Evolutionary conservation across 2,329 filamentous ascomycete species (phyloP), one percentile per base, ranked within the genome.

Genomic region (Plenodomus lindquistii): DNA sequence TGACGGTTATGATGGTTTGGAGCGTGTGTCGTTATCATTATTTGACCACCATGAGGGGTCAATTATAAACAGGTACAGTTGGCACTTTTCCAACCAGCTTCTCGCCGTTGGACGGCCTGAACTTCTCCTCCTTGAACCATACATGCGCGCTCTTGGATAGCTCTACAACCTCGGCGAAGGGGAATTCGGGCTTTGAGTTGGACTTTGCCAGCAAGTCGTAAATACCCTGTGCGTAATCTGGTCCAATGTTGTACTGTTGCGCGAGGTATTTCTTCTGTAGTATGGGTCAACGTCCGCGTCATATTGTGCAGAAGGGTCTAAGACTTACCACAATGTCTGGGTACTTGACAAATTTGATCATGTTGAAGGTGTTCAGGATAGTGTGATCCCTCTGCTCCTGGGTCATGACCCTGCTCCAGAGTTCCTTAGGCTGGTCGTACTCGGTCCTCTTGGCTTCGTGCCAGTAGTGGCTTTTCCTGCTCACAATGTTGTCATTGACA

Each of bases 401-500:
- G 42, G 59, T 72, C 78, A 83, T 81, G 46, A 80, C 79, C 10
- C 71, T 63, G 17, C 53, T 60, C 71, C 79, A 82, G 10, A 82
- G 73, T 50, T 77, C 75, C 3, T 70, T 73, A 2, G 78, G 73
- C 59, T 83, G 80, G 19, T 76, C 75, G 59, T 82, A 82, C 40
- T 82, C 79, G 52, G 66, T 77, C 56, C 71, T 71, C 63, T 79
- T 78, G 17, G 78, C 80, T 59, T 82, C 79, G 55, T 82, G 79
- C 71, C 74, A 81, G 66, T 77, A 81, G 58, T 82, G 78, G 54
- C 75, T 77, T 69, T 81, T 80, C 41, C 79, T 74, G 50, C 74
- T 75, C 36, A 80, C 72, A 31, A 81, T 66, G 48, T 76, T 77
- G 63, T 82, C 79, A 20, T 70, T 70, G 11, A 82, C 76, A 20